These are phyloP conservation scores for Hyaloscypha variabilis DNA, from an alignment of 495 filamentous ascomycete genomes.

Conservation along the genomic window DNA sequence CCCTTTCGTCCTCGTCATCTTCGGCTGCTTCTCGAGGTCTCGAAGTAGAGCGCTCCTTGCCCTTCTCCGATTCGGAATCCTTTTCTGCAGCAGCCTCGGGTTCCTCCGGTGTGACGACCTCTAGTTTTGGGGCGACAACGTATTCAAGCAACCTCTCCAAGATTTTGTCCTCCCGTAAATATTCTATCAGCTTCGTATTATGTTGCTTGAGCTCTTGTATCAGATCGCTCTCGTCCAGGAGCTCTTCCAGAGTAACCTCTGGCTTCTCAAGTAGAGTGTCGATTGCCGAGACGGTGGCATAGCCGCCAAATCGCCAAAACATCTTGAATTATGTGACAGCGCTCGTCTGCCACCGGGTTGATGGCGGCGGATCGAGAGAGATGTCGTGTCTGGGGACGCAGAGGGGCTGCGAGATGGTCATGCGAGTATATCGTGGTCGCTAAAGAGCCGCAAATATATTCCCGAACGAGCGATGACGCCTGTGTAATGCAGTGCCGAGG, in stretches of 20 bases:
- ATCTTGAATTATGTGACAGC: constrained; percentile 65
- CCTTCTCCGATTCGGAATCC: constrained; percentile 37
- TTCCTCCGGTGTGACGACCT: constrained; percentile 55
- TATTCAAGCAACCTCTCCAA: constrained; percentile 88
- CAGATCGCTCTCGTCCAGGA: constrained; percentile 92
- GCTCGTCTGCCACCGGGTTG: constrained; percentile 30
- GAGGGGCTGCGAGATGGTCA: constrained; percentile 24
- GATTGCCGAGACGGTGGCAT: constrained; percentile 94
- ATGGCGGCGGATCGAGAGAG: constrained; percentile 21
- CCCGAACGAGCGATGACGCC: constrained; percentile 22
- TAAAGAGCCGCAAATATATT: constrained; percentile 20
- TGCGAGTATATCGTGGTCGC: constrained; percentile 28
- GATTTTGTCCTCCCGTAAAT: constrained; percentile 83
- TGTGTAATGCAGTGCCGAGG: constrained; percentile 6
- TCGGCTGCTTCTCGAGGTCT: constrained; percentile 43
- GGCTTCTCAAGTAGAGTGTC: constrained; percentile 95
- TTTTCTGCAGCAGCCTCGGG: constrained; percentile 53
- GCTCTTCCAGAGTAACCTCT: constrained; percentile 91
- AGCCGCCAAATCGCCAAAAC: constrained; percentile 99
- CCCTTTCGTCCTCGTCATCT: constrained; percentile 71
- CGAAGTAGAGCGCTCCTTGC: constrained; percentile 52
- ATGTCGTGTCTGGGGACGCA: constrained; percentile 14
- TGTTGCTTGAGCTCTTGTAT: constrained; percentile 98
- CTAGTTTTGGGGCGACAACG: constrained; percentile 76
- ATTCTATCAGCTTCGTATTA: constrained; percentile 97